These are phyloP conservation scores for Anastatica hierochuntica DNA, from an alignment of 345 rosid genomes.

Conservation along the genomic window DNA sequence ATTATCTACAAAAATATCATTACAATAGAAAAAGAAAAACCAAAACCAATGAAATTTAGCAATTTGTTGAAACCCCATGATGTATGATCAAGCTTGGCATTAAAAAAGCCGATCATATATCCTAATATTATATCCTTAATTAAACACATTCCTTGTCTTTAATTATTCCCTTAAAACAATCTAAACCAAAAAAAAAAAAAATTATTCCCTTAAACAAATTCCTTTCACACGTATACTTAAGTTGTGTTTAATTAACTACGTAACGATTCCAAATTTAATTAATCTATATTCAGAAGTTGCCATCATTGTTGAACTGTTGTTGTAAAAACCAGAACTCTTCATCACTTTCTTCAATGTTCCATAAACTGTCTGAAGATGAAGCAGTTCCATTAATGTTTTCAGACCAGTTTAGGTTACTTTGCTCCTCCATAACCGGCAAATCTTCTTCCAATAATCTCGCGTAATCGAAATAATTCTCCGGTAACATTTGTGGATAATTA, in stretches of 20 bases:
- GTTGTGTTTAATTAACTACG: slow-evolving; percentile 5
- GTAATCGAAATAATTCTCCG: slow-evolving; percentile 33
- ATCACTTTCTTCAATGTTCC: slow-evolving; percentile 37
- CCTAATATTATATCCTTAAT: slow-evolving; percentile 6
- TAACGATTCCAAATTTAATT: slow-evolving; percentile 2
- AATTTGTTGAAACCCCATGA: slow-evolving; percentile 10
- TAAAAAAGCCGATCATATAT: slow-evolving; percentile 21
- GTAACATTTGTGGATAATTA: slow-evolving; percentile 24
- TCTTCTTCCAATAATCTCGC: slow-evolving; percentile 29
- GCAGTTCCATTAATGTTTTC: slow-evolving; percentile 33
- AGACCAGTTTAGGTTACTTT: slow-evolving; percentile 35
- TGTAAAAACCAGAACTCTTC: slow-evolving; percentile 62
- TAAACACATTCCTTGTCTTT: slow-evolving; percentile 16
- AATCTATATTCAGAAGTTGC: slow-evolving; percentile 30
- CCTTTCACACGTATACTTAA: slow-evolving; percentile 27
- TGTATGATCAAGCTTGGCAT: slow-evolving; percentile 17
- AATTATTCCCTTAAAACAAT: slow-evolving; percentile 15
- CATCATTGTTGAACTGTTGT: slow-evolving; percentile 43
- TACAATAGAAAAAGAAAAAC: not conserved
- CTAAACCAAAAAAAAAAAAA: no score
- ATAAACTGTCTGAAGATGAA: slow-evolving; percentile 49
- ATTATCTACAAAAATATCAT: slow-evolving; percentile 16
- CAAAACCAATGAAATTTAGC: slow-evolving; percentile 19
- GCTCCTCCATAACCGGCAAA: slow-evolving; percentile 36
- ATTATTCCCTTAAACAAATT: slow-evolving; percentile 17